These are phyloP conservation scores for Sphenostylis stenocarpa DNA, from an alignment of 306 rosid genomes.

Conservation along the genomic window DNA sequence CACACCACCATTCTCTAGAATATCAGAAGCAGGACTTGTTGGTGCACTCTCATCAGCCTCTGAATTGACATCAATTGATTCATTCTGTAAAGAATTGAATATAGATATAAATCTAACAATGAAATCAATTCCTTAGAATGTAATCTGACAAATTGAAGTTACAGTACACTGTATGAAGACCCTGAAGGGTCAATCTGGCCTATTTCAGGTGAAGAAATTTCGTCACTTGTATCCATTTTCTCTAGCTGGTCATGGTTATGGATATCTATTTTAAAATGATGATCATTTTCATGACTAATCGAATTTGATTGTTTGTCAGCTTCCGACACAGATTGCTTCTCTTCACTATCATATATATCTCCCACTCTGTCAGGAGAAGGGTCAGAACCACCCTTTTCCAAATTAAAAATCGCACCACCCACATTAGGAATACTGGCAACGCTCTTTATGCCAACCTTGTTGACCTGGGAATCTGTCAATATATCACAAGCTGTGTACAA, in stretches of 20 bases:
- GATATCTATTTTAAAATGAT: slow-evolving; percentile 30
- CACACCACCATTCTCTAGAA: slow-evolving; percentile 56
- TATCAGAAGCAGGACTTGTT: slow-evolving; percentile 60
- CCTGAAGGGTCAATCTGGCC: slow-evolving; percentile 48
- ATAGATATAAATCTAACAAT: background rate
- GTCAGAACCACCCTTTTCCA: slow-evolving; percentile 39
- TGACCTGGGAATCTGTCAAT: slow-evolving; percentile 46
- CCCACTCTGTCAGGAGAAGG: slow-evolving; percentile 34
- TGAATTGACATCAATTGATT: slow-evolving; percentile 53
- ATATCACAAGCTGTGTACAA: slow-evolving; percentile 10
- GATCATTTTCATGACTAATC: slow-evolving; percentile 37
- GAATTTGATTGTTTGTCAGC: slow-evolving; percentile 33
- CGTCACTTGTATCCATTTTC: slow-evolving; percentile 34
- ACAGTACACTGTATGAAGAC: slow-evolving; percentile 57
- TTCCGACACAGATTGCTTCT: slow-evolving; percentile 34
- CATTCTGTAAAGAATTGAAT: slow-evolving; percentile 48
- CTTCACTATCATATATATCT: slow-evolving; percentile 33
- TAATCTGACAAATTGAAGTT: slow-evolving; percentile 28
- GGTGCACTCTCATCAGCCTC: slow-evolving; percentile 55
- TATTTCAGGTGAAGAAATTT: slow-evolving; percentile 37
- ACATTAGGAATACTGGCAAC: slow-evolving; percentile 44
- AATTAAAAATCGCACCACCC: slow-evolving; percentile 33
- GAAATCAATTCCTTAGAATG: slow-evolving; percentile 18
- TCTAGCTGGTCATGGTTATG: slow-evolving; percentile 36
- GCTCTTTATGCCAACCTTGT: slow-evolving; percentile 36